Percentiles rank a stretch among this genome's conserved stretches.
Conservation (phyloP, 805 yeast genomes). For the Clavispora carvajalis region DNA sequence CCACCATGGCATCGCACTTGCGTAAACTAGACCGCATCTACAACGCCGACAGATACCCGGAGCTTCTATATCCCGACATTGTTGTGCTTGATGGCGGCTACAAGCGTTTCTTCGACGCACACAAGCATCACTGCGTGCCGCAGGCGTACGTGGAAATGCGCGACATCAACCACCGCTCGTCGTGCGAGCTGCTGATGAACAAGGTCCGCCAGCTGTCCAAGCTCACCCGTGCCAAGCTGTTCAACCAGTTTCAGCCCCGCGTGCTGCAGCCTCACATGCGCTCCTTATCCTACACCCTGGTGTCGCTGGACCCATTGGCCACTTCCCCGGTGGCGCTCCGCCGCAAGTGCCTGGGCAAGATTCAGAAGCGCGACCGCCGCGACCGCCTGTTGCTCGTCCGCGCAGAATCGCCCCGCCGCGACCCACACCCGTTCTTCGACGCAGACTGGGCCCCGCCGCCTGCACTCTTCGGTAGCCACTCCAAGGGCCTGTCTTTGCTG, state of each 20-base stretch:
- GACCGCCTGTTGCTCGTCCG: constrained; percentile 9
- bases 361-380: constrained; percentile 8
- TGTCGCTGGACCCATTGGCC: constrained; percentile 4
- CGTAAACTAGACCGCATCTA: constrained; percentile 75
- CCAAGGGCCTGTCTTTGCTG: constrained; percentile 12
- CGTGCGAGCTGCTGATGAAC: constrained; percentile 44
- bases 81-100: constrained; percentile 90
- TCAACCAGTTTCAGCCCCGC: constrained; percentile 20
- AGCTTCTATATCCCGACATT: constrained; percentile 81
- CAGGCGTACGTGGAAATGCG: constrained; percentile 85
- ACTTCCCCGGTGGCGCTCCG: constrained; percentile 4
- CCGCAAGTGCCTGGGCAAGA: constrained; percentile 10
- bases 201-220: constrained; percentile 40
- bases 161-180: constrained; percentile 26
- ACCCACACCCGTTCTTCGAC: constrained; percentile 6
- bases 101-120: constrained; percentile 62
- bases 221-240: constrained; percentile 36
- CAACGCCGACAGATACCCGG: constrained; percentile 74
- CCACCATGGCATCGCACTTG: constrained; percentile 81
- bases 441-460: constrained; percentile 17
- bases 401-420: constrained; percentile 5
- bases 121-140: constrained; percentile 60
- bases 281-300: constrained; percentile 11
- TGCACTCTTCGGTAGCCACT: constrained; percentile 12
- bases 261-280: constrained; percentile 10